Conservation (phyloP, 2,329 filamentous ascomycete genomes). For the Pyricularia sp. region DNA sequence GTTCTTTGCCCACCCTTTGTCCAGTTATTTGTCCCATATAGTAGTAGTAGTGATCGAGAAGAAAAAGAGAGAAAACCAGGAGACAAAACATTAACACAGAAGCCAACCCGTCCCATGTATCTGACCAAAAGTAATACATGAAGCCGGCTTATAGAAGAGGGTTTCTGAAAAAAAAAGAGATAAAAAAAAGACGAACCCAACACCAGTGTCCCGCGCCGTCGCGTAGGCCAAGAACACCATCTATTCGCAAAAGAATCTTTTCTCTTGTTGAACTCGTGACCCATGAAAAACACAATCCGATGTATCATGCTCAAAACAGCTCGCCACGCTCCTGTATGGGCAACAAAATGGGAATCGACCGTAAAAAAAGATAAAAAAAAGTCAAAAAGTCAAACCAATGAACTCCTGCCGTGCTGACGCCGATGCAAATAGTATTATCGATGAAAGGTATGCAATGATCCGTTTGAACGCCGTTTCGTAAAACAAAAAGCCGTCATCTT, state of each 20-base stretch:
- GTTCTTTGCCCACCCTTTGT: conserved; percentile 5
- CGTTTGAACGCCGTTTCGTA: conserved; percentile 33
- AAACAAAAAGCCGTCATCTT: conserved; percentile 31
- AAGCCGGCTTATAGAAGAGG: conserved; percentile 3
- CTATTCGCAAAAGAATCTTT: conserved; percentile 4
- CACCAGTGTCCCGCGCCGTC: background rate
- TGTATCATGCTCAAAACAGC: conserved; percentile 27
- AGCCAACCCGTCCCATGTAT: background rate
- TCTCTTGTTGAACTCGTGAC: conserved; percentile 5
- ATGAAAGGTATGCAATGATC: conserved; percentile 33
- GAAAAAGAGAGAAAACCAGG: background rate
- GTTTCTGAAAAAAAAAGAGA: background rate
- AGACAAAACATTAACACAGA: conserved; percentile 5
- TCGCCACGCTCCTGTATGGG: conserved; percentile 25
- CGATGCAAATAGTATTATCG: conserved; percentile 30
- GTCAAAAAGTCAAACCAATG: conserved; percentile 20
- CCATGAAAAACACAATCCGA: conserved; percentile 26
- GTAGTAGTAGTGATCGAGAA: background rate
- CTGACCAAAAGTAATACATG: background rate
- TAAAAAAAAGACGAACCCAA: background rate
- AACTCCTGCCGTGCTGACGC: conserved; percentile 37
- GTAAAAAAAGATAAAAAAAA: conserved; percentile 13
- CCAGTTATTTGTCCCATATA: conserved; percentile 6
- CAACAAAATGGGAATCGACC: conserved; percentile 1
- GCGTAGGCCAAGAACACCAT: conserved; percentile 3